Conservation (phyloP, 495 filamentous ascomycete species). For the Acidiella bohemica region DNA sequence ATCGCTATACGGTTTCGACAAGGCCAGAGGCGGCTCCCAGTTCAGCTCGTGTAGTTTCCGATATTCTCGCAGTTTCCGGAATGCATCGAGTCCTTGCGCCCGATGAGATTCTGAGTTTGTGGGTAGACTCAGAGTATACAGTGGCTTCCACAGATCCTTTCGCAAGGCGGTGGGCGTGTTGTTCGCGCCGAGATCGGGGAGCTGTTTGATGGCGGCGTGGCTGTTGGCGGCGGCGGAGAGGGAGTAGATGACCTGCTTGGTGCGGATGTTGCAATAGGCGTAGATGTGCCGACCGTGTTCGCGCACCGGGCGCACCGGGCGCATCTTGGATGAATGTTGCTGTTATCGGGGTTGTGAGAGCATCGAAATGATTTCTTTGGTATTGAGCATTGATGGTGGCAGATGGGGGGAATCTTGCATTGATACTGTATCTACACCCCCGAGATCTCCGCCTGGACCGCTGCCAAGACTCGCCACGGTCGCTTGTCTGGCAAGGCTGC, state of each 20-base stretch:
- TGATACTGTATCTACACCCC: too few species aligned
- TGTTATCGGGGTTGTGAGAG: too few species aligned
- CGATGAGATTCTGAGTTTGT: slow-evolving; percentile 53
- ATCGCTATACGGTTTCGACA: slow-evolving; percentile 2
- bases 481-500: too few species aligned
- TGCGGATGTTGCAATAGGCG: slow-evolving; percentile 65
- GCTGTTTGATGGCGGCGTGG: slow-evolving; percentile 54
- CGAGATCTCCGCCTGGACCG: too few species aligned
- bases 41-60: slow-evolving; percentile 50
- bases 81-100: slow-evolving; percentile 58
- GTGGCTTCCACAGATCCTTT: slow-evolving; percentile 81
- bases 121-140: slow-evolving; percentile 63
- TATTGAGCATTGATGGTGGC: too few species aligned
- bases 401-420: too few species aligned
- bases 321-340: too few species aligned
- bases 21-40: slow-evolving; percentile 34
- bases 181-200: slow-evolving; percentile 85
- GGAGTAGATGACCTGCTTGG: slow-evolving; percentile 75
- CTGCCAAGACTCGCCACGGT: too few species aligned
- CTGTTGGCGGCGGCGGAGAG: slow-evolving; percentile 38
- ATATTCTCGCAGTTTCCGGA: slow-evolving; percentile 71
- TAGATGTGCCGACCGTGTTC: slow-evolving; percentile 57
- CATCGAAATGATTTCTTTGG: too few species aligned
- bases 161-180: slow-evolving; percentile 62
- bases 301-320: too few species aligned